phyloP scores from a whole-genome alignment of 768 basidiomycete genomes.

The Tricholoma bakamatsutake region DNA sequence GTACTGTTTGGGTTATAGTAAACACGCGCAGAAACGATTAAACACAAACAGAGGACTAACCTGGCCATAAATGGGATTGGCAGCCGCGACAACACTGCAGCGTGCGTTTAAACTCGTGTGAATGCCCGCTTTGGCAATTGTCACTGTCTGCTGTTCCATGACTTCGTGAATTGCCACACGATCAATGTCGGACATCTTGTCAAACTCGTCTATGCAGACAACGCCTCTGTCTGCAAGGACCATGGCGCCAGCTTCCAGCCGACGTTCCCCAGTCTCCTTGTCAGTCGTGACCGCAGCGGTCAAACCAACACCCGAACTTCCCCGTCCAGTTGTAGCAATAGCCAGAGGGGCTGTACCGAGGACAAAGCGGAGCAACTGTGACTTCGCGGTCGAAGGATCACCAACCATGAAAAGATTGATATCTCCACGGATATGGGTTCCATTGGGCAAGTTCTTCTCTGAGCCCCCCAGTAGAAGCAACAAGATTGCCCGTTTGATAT shows the following conservation, averaged over 20 bases:
- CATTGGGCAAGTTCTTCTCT: conserved; percentile 96
- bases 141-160: conserved; percentile 99
- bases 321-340: conserved; percentile 96
- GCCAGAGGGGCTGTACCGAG: conserved; percentile 94
- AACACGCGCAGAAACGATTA: conserved; percentile 6
- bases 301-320: conserved; percentile 97
- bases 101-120: conserved; percentile 97
- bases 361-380: conserved; percentile 92
- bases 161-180: conserved; percentile 99
- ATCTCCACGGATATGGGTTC: conserved; percentile 98
- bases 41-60: conserved; percentile 33
- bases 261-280: conserved; percentile 93
- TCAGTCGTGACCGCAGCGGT: conserved; percentile 98
- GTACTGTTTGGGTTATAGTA: conserved; percentile 51
- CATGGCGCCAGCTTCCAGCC: conserved; percentile 98
- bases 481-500: conserved; percentile 91
- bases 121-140: conserved; percentile 98
- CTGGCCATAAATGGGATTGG: conserved; percentile 98
- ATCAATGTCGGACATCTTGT: conserved; percentile 99
- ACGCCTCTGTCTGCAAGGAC: conserved; percentile 98
- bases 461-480: conserved; percentile 93
- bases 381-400: conserved; percentile 98
- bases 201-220: conserved; percentile 99
- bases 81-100: conserved; percentile 96
- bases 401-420: conserved; percentile 99